Base-by-base conservation (phyloP, 108 stramenopile species). In the Nitzschia sp. region DNA sequence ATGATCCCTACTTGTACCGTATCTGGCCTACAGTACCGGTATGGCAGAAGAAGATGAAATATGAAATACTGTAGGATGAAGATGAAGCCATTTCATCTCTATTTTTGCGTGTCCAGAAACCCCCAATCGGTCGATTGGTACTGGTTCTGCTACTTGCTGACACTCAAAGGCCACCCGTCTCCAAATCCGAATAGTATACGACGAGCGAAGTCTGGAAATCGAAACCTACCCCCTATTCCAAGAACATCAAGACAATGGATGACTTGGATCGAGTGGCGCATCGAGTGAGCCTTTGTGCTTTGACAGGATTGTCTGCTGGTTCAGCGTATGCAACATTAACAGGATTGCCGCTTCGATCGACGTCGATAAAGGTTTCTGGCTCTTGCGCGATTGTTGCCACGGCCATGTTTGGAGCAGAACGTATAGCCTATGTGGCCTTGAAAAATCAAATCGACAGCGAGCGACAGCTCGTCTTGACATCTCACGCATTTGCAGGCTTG, bases 321-420 rank as follows among this genome's bases (percentile, higher is more conserved):
- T 79, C 84, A 15, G 52, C 69, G 6, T 64, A 64, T 31, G 73
- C 81, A 1, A 75, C 82, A 0, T 80, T 63, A 28, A 75, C 56
- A 63, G 88, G 88, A 13, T 64, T 68, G 9, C 88, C 88, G 5
- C 48, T 80, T 16, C 31, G 59, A 21, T 59, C 73, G 25, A 83
- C 81, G 29, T 70, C 85, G 0, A 22, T 86, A 19, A 75, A 73
- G 29, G 68, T 72, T 9, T 80, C 73, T 32, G 32, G 63, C 26
- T 85, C 85, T 22, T 87, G 81, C 60, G 87, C 84, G 0, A 67
- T 92, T 53, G 72, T 86, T 26, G 86, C 70, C 16, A 89, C 90
- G 16, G 80, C 81, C 19, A 76, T 84, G 32, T 87, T 89, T 66
- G 84, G 73, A 0, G 23, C 66, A 45, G 87, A 92, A 69, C 76